A percentile compares a stretch with the other conserved stretches of the same genome.
These are phyloP conservation scores for Lentinula raphanica DNA, from an alignment of 768 basidiomycete genomes.

Conservation along the genomic window DNA sequence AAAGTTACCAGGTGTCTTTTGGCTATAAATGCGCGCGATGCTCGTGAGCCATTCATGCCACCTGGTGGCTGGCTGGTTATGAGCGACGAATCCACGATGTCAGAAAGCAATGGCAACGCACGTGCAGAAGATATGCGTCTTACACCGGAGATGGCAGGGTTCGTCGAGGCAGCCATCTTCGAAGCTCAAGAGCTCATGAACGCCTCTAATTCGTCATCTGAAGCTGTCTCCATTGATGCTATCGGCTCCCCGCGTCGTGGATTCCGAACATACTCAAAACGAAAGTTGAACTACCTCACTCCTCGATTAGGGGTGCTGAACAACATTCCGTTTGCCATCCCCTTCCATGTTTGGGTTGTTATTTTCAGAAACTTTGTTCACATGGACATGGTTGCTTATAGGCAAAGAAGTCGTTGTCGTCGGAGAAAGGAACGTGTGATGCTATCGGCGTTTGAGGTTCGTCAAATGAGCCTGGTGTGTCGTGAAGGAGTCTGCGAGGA, in stretches of 20 bases:
- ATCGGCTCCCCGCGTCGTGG: not conserved
- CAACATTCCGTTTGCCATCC: conserved; percentile 94
- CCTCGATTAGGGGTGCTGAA: conserved; percentile 88
- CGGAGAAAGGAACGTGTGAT: too few relatives aligned
- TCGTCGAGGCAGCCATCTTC: conserved; percentile 80
- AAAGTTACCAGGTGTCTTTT: conserved; percentile 74
- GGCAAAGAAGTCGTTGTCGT: too few relatives aligned
- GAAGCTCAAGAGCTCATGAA: conserved; percentile 56
- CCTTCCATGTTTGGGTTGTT: conserved; percentile 84
- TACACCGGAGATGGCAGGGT: conserved; percentile 56
- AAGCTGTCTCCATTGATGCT: not conserved
- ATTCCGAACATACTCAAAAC: conserved; percentile 31
- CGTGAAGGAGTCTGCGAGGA: too few relatives aligned
- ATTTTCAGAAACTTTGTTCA: conserved; percentile 84
- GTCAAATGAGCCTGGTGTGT: too few relatives aligned
- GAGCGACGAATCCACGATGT: conserved; percentile 20
- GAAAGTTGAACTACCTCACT: conserved; percentile 68
- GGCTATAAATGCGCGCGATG: conserved; percentile 84
- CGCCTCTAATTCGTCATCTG: not conserved
- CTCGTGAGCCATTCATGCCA: conserved; percentile 78
- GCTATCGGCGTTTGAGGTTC: too few relatives aligned
- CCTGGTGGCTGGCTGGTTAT: conserved; percentile 80
- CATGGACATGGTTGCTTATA: not conserved
- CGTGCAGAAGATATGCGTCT: not conserved
- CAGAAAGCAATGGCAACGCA: not conserved